phyloP scores from a whole-genome alignment of 768 basidiomycete species.

The Pleurotus platypus region DNA sequence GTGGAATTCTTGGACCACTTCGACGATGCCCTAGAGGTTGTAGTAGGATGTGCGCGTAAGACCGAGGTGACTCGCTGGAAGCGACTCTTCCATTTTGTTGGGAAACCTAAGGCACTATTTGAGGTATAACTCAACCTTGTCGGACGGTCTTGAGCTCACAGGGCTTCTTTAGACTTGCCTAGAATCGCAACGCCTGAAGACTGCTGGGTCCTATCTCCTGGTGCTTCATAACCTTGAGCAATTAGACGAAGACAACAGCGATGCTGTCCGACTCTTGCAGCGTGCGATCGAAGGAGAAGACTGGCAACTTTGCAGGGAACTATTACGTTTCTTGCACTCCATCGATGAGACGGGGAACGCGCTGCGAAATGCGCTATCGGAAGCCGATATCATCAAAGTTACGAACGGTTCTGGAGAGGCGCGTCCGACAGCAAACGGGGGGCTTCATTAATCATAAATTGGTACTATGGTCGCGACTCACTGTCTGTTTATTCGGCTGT shows the following conservation, averaged over 20 bases:
- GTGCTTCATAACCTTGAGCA: constrained; percentile 94
- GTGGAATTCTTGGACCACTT: constrained; percentile 95
- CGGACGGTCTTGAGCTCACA: background rate
- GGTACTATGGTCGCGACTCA: background rate
- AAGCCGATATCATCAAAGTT: constrained; percentile 36
- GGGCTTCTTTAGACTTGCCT: constrained; percentile 61
- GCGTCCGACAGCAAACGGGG: background rate
- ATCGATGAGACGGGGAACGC: constrained; percentile 84
- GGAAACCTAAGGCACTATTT: constrained; percentile 86
- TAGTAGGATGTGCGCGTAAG: constrained; percentile 94
- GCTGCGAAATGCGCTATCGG: constrained; percentile 56
- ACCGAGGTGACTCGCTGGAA: constrained; percentile 92
- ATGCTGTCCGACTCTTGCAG: constrained; percentile 78
- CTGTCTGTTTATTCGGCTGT: background rate
- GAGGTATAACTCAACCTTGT: constrained; percentile 52
- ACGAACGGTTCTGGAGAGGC: background rate
- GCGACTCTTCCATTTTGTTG: constrained; percentile 84
- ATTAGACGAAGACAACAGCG: constrained; percentile 71
- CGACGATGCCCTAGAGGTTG: constrained; percentile 85
- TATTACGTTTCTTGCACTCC: constrained; percentile 88
- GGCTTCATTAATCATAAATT: background rate
- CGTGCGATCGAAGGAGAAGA: constrained; percentile 76
- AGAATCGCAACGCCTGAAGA: constrained; percentile 67
- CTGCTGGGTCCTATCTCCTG: constrained; percentile 89
- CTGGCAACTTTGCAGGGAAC: constrained; percentile 88